Percentiles rank a stretch among this genome's conserved stretches.
Conservation (phyloP, 2,329 filamentous ascomycete genomes). For the Dactylellina parvicollis region DNA sequence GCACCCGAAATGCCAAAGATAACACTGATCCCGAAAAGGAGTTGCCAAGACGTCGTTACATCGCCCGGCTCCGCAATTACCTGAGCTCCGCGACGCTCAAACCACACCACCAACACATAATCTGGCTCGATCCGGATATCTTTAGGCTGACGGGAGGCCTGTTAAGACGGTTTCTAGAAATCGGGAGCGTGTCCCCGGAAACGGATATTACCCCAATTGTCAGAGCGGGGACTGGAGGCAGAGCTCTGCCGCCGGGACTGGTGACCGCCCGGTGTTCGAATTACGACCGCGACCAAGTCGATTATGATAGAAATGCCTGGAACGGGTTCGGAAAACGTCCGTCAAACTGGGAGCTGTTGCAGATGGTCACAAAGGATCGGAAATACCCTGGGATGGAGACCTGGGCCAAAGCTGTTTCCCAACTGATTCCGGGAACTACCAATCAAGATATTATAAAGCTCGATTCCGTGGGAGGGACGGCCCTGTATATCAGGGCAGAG, state of each 20-base stretch:
- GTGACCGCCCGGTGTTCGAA: constrained; percentile 60
- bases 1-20: constrained; percentile 57
- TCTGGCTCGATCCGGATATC: constrained; percentile 61
- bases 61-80: constrained; percentile 60
- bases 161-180: constrained; percentile 60
- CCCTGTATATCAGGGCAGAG: constrained; percentile 60
- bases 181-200: constrained; percentile 53
- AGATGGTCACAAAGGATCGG: constrained; percentile 49
- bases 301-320: constrained; percentile 62
- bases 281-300: constrained; percentile 58
- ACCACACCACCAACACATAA: constrained; percentile 59
- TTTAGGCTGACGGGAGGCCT: constrained; percentile 59
- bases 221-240: background rate
- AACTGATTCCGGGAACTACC: constrained; percentile 56
- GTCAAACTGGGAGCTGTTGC: constrained; percentile 56
- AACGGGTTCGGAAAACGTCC: constrained; percentile 54
- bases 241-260: constrained; percentile 55
- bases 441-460: constrained; percentile 59
- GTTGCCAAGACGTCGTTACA: constrained; percentile 57
- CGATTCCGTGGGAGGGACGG: constrained; percentile 61
- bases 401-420: constrained; percentile 32
- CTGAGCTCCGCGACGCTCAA: constrained; percentile 59
- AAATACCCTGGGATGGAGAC: constrained; percentile 53
- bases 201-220: constrained; percentile 9
- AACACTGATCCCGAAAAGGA: constrained; percentile 55